phyloP scores from a whole-genome alignment of 169 alveolate species.

The Eimeria falciformis region DNA sequence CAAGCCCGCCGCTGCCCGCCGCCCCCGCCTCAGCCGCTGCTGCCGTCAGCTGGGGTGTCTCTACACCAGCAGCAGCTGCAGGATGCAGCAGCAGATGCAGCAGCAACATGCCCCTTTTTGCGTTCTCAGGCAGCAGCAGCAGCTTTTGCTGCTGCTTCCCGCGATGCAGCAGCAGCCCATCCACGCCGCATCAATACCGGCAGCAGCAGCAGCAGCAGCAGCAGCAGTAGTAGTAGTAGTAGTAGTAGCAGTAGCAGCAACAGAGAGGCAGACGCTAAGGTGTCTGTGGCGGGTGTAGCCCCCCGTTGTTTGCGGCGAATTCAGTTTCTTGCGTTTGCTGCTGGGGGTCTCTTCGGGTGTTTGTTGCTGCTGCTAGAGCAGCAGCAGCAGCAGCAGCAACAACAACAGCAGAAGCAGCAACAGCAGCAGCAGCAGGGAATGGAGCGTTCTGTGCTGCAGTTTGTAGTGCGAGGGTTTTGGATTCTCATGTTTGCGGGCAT shows the following conservation, averaged over 20 bases:
- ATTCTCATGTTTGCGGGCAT: conserved; percentile 9
- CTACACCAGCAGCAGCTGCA: neutral
- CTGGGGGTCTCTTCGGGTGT: conserved; percentile 19
- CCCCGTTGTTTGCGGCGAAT: neutral
- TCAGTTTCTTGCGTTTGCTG: neutral
- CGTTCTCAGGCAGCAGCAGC: neutral
- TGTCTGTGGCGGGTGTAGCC: neutral
- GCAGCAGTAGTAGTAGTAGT: conserved; percentile 48
- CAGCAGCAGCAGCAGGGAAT: conserved; percentile 35
- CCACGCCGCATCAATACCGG: neutral
- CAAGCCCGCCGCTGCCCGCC: conserved; percentile 31
- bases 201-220: conserved; percentile 52
- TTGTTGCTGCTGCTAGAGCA: conserved; percentile 66
- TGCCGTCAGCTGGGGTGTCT: neutral
- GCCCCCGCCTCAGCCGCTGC: conserved; percentile 46
- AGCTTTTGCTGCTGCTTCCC: neutral
- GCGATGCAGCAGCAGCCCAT: neutral
- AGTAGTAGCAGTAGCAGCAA: conserved; percentile 25
- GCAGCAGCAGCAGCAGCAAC: conserved; percentile 33
- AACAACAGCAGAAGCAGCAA: neutral
- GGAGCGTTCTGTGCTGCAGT: conserved; percentile 14
- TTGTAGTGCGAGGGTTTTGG: conserved; percentile 37
- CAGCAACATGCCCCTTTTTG: conserved; percentile 29
- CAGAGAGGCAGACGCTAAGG: neutral
- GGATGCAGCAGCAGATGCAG: conserved; percentile 62